Evolutionary conservation across 257 asterid genomes (phyloP).

Genomic region (Linaria vulgaris): DNA sequence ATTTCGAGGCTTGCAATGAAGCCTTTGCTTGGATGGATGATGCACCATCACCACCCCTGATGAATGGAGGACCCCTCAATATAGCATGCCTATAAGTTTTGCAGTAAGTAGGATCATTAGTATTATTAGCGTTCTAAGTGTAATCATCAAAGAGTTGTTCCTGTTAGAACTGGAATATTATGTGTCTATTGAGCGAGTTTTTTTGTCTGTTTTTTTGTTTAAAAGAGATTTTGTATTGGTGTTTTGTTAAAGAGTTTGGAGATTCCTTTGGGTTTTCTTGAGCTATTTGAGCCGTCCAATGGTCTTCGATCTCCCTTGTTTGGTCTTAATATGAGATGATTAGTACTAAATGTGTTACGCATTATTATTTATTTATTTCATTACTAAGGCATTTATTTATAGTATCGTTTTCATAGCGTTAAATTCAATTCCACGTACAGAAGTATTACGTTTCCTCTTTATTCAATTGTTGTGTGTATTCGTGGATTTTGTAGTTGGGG

Average conservation of each 20-base stretch:
- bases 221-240: neutral
- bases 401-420: constrained; percentile 19
- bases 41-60: constrained; percentile 37
- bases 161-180: too few relatives aligned
- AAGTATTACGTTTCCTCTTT: neutral
- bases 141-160: constrained; percentile 17
- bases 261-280: constrained; percentile 61
- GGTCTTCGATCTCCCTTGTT: constrained; percentile 22
- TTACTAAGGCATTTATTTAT: too few relatives aligned
- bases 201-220: too few relatives aligned
- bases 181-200: too few relatives aligned
- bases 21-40: constrained; percentile 62
- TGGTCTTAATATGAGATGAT: neutral
- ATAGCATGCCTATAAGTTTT: constrained; percentile 89
- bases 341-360: neutral
- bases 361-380: neutral
- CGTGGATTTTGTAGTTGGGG: constrained; percentile 31
- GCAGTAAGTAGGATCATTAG: constrained; percentile 39
- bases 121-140: constrained; percentile 3
- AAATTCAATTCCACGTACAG: neutral
- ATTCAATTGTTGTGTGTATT: constrained; percentile 13
- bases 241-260: neutral
- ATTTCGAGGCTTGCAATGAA: constrained; percentile 47
- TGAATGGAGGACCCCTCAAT: constrained; percentile 49
- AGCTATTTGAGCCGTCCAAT: constrained; percentile 77